phyloP scores from a whole-genome alignment of 495 filamentous ascomycete species.

The Cudoniella acicularis region DNA sequence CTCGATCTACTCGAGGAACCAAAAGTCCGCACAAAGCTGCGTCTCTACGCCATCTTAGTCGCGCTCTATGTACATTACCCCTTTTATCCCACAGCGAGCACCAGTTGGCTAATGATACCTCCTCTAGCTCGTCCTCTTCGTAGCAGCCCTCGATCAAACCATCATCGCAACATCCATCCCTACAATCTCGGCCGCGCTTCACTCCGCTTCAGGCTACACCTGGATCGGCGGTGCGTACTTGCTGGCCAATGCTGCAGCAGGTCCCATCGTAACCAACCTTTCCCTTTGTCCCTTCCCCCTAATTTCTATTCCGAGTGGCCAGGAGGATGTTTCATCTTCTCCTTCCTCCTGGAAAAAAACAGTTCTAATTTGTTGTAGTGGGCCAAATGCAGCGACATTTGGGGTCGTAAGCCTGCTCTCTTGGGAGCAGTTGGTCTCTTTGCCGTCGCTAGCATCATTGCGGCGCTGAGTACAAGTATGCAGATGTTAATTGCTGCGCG shows the following conservation, averaged over 20 bases:
- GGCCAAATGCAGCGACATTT: slow-evolving; percentile 62
- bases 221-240: slow-evolving; percentile 70
- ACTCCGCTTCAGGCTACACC: slow-evolving; percentile 56
- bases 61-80: slow-evolving; percentile 25
- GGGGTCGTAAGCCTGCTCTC: slow-evolving; percentile 70
- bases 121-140: slow-evolving; percentile 23
- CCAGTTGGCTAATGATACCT: slow-evolving; percentile 6
- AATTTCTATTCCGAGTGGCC: no score
- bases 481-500: slow-evolving; percentile 68
- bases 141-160: slow-evolving; percentile 57
- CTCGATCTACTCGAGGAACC: slow-evolving; percentile 18
- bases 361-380: no score
- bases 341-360: no score
- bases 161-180: slow-evolving; percentile 61
- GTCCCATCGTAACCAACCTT: no score
- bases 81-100: background rate
- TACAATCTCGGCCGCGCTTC: slow-evolving; percentile 50
- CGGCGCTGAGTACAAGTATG: slow-evolving; percentile 60
- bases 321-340: no score
- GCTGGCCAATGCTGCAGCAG: slow-evolving; percentile 38
- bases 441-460: slow-evolving; percentile 57
- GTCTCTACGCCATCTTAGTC: slow-evolving; percentile 23
- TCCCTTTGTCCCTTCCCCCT: no score
- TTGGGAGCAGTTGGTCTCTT: slow-evolving; percentile 63
- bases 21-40: slow-evolving; percentile 26